These are phyloP conservation scores for Hanseniaspora valbyensis DNA, from an alignment of 805 yeast genomes.

Conservation along the genomic window DNA sequence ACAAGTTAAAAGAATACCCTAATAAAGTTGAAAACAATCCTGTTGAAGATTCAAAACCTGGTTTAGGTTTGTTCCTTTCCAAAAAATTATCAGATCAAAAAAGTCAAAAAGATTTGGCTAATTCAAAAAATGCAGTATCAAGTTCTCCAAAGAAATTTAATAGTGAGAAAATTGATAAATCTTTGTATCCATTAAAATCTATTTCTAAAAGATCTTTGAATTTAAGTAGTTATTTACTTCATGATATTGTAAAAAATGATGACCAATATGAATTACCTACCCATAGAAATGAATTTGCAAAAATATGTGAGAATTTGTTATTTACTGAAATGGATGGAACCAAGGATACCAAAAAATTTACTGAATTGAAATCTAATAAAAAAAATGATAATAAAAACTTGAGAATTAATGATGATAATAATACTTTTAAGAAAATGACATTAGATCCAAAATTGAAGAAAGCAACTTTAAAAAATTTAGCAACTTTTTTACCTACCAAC, in stretches of 20 bases:
- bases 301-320: constrained; percentile 26
- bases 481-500: not conserved
- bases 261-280: not conserved
- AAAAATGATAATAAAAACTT: not conserved
- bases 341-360: not conserved
- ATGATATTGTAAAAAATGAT: constrained; percentile 1
- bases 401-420: not conserved
- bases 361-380: too few species aligned
- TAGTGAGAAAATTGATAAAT: constrained; percentile 26
- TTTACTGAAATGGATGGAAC: constrained; percentile 23
- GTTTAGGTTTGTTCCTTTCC: constrained; percentile 1
- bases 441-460: constrained; percentile 15
- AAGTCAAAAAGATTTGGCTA: too few species aligned
- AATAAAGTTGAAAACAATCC: not conserved
- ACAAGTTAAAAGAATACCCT: not conserved
- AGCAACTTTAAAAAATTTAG: constrained; percentile 5
- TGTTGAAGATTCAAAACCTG: constrained; percentile 2
- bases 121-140: too few species aligned
- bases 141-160: not conserved
- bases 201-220: constrained; percentile 30
- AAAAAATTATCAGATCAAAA: not conserved
- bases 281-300: constrained; percentile 24
- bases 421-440: constrained; percentile 10
- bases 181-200: constrained; percentile 28
- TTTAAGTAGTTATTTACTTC: constrained; percentile 24